These are phyloP conservation scores for Catenaria anguillulae DNA, from an alignment of 371 early-diverging fungal species.

Conservation along the genomic window DNA sequence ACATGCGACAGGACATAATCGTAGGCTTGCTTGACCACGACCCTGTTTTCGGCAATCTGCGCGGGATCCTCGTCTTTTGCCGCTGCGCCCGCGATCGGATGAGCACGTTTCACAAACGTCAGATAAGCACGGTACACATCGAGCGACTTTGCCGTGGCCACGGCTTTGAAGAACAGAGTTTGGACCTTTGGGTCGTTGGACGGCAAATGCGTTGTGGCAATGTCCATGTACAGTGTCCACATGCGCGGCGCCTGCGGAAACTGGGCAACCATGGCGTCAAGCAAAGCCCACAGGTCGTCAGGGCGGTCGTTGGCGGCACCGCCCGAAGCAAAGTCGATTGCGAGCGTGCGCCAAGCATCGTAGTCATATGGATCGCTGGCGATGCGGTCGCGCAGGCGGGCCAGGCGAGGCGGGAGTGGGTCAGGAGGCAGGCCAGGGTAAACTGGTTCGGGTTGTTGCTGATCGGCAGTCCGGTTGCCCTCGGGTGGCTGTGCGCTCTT, in stretches of 20 bases:
- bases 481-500: no score
- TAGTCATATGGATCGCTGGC: conserved; percentile 40
- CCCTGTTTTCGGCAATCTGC: no score
- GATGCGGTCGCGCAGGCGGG: conserved; percentile 35
- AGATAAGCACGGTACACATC: conserved; percentile 82
- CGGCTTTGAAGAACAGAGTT: conserved; percentile 66
- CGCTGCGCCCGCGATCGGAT: conserved; percentile 46
- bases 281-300: conserved; percentile 45
- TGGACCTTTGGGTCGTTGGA: conserved; percentile 34
- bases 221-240: no score
- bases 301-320: conserved; percentile 30
- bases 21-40: conserved; percentile 62
- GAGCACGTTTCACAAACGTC: conserved; percentile 64
- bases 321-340: conserved; percentile 33
- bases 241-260: conserved; percentile 45
- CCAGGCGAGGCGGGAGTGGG: conserved; percentile 15
- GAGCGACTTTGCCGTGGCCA: conserved; percentile 61
- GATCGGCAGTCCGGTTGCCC: no score
- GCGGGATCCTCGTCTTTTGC: conserved; percentile 34
- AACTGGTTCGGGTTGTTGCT: no score
- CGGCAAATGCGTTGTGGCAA: no score
- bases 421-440: no score
- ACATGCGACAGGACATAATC: conserved; percentile 65
- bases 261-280: conserved; percentile 51
- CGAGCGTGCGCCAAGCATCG: conserved; percentile 51